Conservation (phyloP, 1,139 yeast species). For the Hanseniaspora sp. region DNA sequence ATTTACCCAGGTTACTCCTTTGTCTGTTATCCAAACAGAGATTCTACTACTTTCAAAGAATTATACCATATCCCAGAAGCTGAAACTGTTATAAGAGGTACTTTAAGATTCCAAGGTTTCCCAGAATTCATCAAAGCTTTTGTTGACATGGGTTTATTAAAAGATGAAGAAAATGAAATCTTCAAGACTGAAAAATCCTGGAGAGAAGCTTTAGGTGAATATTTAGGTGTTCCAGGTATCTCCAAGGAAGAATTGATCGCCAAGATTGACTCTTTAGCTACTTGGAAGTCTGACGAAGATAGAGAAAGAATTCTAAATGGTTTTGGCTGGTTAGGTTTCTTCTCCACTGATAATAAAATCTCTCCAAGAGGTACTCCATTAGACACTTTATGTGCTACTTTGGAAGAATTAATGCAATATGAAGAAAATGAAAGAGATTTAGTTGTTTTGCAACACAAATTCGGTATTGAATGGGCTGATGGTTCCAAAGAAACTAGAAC, state of each 20-base stretch:
- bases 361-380: slow-evolving; percentile 89
- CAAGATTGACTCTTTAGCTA: slow-evolving; percentile 66
- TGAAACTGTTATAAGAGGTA: slow-evolving; percentile 91
- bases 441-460: slow-evolving; percentile 92
- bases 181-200: slow-evolving; percentile 55
- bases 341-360: slow-evolving; percentile 54
- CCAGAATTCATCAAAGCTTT: slow-evolving; percentile 93
- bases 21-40: slow-evolving; percentile 96
- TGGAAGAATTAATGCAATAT: slow-evolving; percentile 92
- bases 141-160: slow-evolving; percentile 86
- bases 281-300: slow-evolving; percentile 70
- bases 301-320: slow-evolving; percentile 81
- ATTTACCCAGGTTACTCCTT: slow-evolving; percentile 92
- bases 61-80: slow-evolving; percentile 94
- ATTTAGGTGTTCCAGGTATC: slow-evolving; percentile 62
- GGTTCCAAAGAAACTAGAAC: slow-evolving; percentile 86
- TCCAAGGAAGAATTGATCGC: slow-evolving; percentile 62
- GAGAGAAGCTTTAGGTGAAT: slow-evolving; percentile 75
- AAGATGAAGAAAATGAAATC: slow-evolving; percentile 55
- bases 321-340: slow-evolving; percentile 85
- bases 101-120: slow-evolving; percentile 96
- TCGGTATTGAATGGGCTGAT: slow-evolving; percentile 93
- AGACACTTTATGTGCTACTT: slow-evolving; percentile 91
- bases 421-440: slow-evolving; percentile 91
- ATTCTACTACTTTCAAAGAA: slow-evolving; percentile 86